These are phyloP conservation scores for Globisporangium paddicum DNA, from an alignment of 352 stramenopile genomes.

Conservation along the genomic window DNA sequence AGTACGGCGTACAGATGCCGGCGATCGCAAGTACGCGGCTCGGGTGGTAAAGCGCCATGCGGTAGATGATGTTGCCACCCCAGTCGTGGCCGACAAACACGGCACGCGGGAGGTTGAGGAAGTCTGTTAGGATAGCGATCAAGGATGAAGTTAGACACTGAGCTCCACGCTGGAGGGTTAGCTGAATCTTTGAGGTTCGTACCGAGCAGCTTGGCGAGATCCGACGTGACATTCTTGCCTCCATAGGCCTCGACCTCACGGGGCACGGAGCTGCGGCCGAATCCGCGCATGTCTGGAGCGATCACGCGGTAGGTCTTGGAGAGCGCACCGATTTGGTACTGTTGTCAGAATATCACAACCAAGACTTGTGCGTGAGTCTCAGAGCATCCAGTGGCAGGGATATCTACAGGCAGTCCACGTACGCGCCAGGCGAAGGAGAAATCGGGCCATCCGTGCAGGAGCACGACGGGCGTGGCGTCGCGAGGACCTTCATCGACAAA, in stretches of 20 bases:
- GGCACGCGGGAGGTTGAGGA: constrained; percentile 38
- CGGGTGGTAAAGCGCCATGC: constrained; percentile 52
- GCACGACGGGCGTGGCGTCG: constrained; percentile 41
- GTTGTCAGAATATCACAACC: background rate
- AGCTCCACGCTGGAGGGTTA: no score
- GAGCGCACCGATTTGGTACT: constrained; percentile 49
- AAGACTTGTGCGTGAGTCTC: background rate
- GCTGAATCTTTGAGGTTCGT: background rate
- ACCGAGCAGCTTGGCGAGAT: constrained; percentile 38
- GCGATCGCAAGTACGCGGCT: constrained; percentile 44
- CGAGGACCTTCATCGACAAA: constrained; percentile 43
- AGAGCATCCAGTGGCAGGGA: no score
- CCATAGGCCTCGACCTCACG: constrained; percentile 36
- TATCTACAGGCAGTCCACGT: no score
- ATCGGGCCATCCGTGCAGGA: constrained; percentile 63
- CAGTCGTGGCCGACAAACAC: constrained; percentile 60
- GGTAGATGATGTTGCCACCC: constrained; percentile 45
- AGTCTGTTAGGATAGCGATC: no score
- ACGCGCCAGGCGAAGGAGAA: constrained; percentile 59
- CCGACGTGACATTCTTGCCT: constrained; percentile 39
- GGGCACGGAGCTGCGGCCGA: constrained; percentile 39
- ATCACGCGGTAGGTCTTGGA: constrained; percentile 53
- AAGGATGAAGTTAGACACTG: no score
- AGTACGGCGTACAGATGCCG: constrained; percentile 56
- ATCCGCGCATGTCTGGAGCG: constrained; percentile 45